Evolutionary conservation across 768 basidiomycete species (phyloP).

Genomic region (Tylopilus felleus): DNA sequence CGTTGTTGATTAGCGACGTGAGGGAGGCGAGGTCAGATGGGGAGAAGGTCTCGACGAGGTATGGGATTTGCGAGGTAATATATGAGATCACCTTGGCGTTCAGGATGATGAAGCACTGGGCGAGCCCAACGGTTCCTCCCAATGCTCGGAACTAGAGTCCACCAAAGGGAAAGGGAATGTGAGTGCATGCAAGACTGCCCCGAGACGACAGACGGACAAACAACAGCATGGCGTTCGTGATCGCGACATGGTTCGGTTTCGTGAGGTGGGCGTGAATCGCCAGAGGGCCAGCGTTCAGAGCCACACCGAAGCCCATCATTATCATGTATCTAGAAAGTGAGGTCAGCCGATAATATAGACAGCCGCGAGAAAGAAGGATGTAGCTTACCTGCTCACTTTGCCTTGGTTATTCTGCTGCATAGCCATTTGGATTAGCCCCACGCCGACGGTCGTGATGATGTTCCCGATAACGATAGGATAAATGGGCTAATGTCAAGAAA

Average conservation of each 20-base stretch:
- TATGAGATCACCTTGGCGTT: conserved; percentile 39
- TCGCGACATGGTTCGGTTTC: conserved; percentile 40
- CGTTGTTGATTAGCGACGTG: conserved; percentile 17
- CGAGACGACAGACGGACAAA: conserved; percentile 36
- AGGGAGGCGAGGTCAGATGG: conserved; percentile 29
- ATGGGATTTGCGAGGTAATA: conserved; percentile 22
- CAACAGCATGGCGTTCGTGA: conserved; percentile 40
- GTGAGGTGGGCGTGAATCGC: conserved; percentile 46
- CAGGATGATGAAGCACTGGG: conserved; percentile 50
- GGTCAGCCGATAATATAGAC: neutral
- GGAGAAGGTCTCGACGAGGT: conserved; percentile 30
- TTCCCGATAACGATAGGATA: conserved; percentile 40
- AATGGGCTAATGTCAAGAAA: conserved; percentile 33
- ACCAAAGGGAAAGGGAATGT: neutral
- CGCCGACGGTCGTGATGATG: conserved; percentile 35
- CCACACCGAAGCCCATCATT: conserved; percentile 43
- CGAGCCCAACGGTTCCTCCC: conserved; percentile 51
- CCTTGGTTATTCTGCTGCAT: conserved; percentile 37
- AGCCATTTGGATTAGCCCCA: conserved; percentile 44
- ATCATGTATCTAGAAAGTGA: conserved; percentile 37
- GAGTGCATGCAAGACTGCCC: neutral
- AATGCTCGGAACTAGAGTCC: conserved; percentile 40
- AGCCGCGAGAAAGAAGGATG: neutral
- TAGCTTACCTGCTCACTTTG: conserved; percentile 35
- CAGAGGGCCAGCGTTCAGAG: conserved; percentile 38